Conservation (phyloP, 805 yeast species). For the Saccharomycopsis oosterbeekiorum region DNA sequence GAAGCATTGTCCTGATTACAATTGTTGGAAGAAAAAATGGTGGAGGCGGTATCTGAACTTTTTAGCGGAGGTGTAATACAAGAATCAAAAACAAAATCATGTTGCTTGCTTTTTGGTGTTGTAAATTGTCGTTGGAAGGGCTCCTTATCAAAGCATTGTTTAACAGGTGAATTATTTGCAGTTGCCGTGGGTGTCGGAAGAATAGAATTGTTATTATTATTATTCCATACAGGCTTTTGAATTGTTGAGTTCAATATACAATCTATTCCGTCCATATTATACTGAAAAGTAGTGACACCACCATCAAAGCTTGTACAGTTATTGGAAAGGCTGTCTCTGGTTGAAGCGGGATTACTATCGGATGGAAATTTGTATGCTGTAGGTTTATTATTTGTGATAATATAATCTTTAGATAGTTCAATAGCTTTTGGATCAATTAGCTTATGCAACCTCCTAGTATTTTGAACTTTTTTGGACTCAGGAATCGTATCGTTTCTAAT, state of each 20-base stretch:
- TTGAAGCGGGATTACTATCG: constrained; percentile 7
- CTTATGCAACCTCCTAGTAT: constrained; percentile 3
- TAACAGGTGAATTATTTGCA: constrained; percentile 13
- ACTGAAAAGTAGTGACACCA: neutral
- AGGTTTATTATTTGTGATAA: constrained; percentile 37
- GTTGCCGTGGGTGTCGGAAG: constrained; percentile 11
- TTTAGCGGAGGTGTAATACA: constrained; percentile 17
- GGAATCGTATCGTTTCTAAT: neutral
- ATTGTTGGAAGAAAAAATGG: neutral
- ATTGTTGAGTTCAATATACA: neutral
- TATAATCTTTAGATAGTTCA: constrained; percentile 31
- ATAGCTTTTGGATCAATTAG: constrained; percentile 19
- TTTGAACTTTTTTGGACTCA: constrained; percentile 21
- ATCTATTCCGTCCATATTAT: neutral
- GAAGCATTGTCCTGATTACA: neutral
- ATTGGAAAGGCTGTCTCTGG: neutral
- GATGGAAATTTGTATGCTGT: constrained; percentile 51
- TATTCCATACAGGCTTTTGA: neutral
- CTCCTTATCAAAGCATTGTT: constrained; percentile 2
- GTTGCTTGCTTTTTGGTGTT: neutral
- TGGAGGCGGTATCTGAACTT: neutral
- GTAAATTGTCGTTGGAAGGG: constrained; percentile 1
- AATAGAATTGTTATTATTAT: neutral
- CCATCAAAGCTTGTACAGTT: constrained; percentile 2
- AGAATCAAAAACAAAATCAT: neutral